Percentiles rank a stretch among this genome's conserved stretches.
Conservation (phyloP, 257 asterid genomes). For the Capsicum chinense region DNA sequence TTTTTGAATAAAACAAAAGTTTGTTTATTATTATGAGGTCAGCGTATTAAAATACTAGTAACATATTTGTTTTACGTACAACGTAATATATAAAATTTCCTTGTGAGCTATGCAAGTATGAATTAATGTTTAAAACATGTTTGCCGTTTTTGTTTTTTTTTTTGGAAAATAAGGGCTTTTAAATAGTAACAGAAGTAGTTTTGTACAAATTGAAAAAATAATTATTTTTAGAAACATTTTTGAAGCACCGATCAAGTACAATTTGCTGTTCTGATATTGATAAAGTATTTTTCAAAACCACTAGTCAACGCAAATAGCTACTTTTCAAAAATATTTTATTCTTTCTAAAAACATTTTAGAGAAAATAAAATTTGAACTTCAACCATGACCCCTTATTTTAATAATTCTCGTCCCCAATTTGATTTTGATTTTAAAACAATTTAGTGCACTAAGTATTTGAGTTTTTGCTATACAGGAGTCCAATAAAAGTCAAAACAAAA, state of each 20-base stretch:
- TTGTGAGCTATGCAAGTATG: neutral
- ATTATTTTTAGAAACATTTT: neutral
- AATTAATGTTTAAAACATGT: no score
- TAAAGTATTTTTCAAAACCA: neutral
- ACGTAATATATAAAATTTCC: neutral
- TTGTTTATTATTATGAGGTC: neutral
- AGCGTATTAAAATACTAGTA: neutral
- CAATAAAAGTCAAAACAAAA: no score
- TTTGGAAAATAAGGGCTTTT: neutral
- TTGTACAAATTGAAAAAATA: rapidly evolving
- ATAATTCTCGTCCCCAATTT: neutral
- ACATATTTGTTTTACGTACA: neutral
- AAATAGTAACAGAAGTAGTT: neutral
- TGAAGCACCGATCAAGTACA: neutral
- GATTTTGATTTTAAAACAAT: neutral
- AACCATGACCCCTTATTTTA: neutral
- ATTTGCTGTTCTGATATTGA: neutral
- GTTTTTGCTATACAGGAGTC: neutral
- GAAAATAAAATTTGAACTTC: no score
- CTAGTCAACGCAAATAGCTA: neutral
- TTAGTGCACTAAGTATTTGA: neutral
- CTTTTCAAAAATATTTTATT: neutral
- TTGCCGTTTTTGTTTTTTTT: neutral
- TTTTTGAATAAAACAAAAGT: neutral
- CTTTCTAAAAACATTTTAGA: no score